These are phyloP conservation scores for Diddensiella transvaalensis DNA, from an alignment of 805 yeast species.

Conservation along the genomic window DNA sequence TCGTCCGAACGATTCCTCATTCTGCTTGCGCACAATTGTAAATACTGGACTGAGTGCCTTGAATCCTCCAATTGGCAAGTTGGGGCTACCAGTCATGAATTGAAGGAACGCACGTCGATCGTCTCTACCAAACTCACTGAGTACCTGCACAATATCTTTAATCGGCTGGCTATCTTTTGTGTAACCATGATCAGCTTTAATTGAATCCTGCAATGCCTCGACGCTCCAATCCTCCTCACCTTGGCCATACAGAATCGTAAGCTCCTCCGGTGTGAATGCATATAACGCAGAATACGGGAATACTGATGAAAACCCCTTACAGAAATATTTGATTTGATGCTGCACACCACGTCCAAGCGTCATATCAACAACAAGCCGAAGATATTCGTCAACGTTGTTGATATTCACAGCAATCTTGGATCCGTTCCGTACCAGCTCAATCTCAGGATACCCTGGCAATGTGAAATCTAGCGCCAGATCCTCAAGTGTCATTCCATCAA, in stretches of 20 bases:
- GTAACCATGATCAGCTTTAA: slow-evolving; percentile 91
- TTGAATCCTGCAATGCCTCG: slow-evolving; percentile 50
- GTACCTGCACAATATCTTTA: slow-evolving; percentile 54
- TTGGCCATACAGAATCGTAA: slow-evolving; percentile 68
- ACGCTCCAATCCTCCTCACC: slow-evolving; percentile 79
- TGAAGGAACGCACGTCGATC: slow-evolving; percentile 76
- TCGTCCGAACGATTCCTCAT: slow-evolving; percentile 63
- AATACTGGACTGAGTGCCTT: slow-evolving; percentile 73
- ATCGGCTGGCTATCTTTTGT: slow-evolving; percentile 64
- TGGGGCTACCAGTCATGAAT: slow-evolving; percentile 91
- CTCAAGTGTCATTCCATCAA: slow-evolving; percentile 43
- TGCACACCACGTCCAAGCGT: slow-evolving; percentile 61
- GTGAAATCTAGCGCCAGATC: slow-evolving; percentile 62
- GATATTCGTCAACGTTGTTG: slow-evolving; percentile 55
- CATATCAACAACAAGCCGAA: slow-evolving; percentile 53
- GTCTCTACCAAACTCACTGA: slow-evolving; percentile 49
- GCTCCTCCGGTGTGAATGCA: slow-evolving; percentile 71
- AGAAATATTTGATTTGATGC: slow-evolving; percentile 63
- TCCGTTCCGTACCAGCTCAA: slow-evolving; percentile 60
- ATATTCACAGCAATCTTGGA: slow-evolving; percentile 44
- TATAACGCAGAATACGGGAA: slow-evolving; percentile 72
- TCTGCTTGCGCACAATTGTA: slow-evolving; percentile 75
- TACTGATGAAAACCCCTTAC: slow-evolving; percentile 75
- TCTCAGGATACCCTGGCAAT: slow-evolving; percentile 69
- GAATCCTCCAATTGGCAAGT: slow-evolving; percentile 91